Percentiles rank a stretch among this genome's conserved stretches.
phyloP scores from a whole-genome alignment of 1,284 basidiomycete species.

The Melampsora americana region DNA sequence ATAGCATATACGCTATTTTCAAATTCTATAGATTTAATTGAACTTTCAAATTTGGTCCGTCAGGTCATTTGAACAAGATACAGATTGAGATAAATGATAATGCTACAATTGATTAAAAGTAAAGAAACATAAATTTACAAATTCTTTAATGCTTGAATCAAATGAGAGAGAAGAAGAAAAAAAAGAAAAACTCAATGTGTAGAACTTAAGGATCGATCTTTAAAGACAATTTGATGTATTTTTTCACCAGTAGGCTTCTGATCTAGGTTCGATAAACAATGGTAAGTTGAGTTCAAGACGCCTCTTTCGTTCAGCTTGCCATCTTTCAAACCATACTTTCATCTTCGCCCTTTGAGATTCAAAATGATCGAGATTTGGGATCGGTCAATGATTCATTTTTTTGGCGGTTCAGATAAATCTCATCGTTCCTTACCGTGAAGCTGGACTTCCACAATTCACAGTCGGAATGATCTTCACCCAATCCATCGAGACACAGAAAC shows the following conservation, averaged over 20 bases:
- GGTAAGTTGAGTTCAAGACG: background rate
- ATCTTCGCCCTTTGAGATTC: constrained; percentile 15
- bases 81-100: too few relatives aligned
- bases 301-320: constrained; percentile 28
- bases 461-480: constrained; percentile 41
- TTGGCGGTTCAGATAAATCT: background rate
- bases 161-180: too few relatives aligned
- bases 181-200: too few relatives aligned
- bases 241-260: background rate
- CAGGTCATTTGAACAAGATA: too few relatives aligned
- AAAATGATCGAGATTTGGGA: background rate
- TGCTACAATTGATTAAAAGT: too few relatives aligned
- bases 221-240: too few relatives aligned
- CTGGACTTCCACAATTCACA: constrained; percentile 30
- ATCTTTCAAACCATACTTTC: constrained; percentile 30
- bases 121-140: too few relatives aligned
- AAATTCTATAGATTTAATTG: too few relatives aligned
- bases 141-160: too few relatives aligned
- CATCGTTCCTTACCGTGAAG: constrained; percentile 10
- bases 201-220: too few relatives aligned
- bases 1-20: too few relatives aligned
- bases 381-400: background rate
- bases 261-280: background rate
- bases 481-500: constrained; percentile 37
- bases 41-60: too few relatives aligned